Evolutionary conservation across 1,284 basidiomycete genomes (phyloP), one percentile per base, ranked within the genome.

Genomic region (Cystobasidiaceae sp.): DNA sequence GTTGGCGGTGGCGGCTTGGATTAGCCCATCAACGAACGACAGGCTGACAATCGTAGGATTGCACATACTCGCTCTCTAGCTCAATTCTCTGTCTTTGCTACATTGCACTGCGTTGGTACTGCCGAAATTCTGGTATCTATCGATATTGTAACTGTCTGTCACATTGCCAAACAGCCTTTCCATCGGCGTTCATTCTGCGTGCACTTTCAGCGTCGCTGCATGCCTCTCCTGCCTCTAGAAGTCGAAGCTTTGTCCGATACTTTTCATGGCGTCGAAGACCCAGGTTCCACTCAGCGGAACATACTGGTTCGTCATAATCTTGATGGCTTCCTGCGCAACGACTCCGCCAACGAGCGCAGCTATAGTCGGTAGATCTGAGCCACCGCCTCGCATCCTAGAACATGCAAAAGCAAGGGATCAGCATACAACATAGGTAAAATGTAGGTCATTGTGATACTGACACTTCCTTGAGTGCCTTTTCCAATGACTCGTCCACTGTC

Each of bases 271-370:
- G 79, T 98, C 93, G 58, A 94, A 81, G 27, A 92, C 81, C 70
- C 88, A 90, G 68, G 87, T 88, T 21, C 92, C 90, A 72, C 89
- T 85, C 64, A 96, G 82, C 2, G 94, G 94, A 21, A 92, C 82
- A 76, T 99, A 99, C 78, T 98, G 96, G 74, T 86, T 86, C 67
- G 94, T 97, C 72, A 97, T 87, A 77, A 97, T 82, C 82, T 99
- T 98, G 83, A 98, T 97, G 6, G 86, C 86, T 77, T 98, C 96
- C 73, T 98, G 96, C n/a, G 92, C 92, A 27, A 93, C 88, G 19
- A 98, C 77, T 0, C 94, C 96, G 15, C 96, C 96, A 2, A 97
- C 79, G 74, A 98, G 85, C 0, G 93, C 93, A 0, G 96, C 90
- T 0, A 88, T 93, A 69, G 92, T 93, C 0, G 94, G 93, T 1